A percentile compares a stretch with the other conserved stretches of the same genome.
phyloP scores from a whole-genome alignment of 768 basidiomycete genomes.

The Artomyces pyxidatus region DNA sequence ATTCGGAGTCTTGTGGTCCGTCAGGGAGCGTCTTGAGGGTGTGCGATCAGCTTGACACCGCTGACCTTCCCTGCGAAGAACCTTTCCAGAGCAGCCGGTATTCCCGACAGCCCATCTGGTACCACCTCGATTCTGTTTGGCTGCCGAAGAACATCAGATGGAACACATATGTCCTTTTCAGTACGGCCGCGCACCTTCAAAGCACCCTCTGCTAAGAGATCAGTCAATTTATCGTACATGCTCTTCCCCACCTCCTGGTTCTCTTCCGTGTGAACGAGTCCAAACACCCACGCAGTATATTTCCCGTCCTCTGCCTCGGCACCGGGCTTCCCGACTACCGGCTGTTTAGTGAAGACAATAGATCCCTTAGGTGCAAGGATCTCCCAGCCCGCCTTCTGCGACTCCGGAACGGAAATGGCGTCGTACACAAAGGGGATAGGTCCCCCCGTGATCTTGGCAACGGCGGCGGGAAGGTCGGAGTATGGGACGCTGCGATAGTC shows the following conservation, averaged over 20 bases:
- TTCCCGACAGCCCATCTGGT: slow-evolving; percentile 18
- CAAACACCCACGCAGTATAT: background rate
- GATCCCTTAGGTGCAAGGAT: slow-evolving; percentile 10
- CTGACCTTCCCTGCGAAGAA: slow-evolving; percentile 17
- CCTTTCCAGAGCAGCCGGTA: slow-evolving; percentile 15
- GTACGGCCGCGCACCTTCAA: slow-evolving; percentile 5
- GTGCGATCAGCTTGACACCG: slow-evolving; percentile 20
- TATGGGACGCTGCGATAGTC: slow-evolving; percentile 12
- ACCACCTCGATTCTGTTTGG: slow-evolving; percentile 19
- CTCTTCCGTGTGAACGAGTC: background rate
- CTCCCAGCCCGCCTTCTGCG: slow-evolving; percentile 12
- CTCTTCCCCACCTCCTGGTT: slow-evolving; percentile 2
- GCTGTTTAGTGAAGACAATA: slow-evolving; percentile 5
- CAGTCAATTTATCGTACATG: slow-evolving; percentile 3
- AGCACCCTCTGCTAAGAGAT: slow-evolving; percentile 3
- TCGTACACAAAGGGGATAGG: slow-evolving; percentile 12
- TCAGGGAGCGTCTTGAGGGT: no score
- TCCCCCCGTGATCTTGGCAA: slow-evolving; percentile 8
- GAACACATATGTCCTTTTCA: background rate
- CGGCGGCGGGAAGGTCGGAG: slow-evolving; percentile 2
- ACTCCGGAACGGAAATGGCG: slow-evolving; percentile 9
- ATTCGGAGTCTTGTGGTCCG: no score
- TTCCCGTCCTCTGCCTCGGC: slow-evolving; percentile 2
- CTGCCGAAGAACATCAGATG: slow-evolving; percentile 4
- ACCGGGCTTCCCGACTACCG: background rate